Base-by-base conservation (phyloP, 2,329 filamentous ascomycete genomes). In the Geosmithia putterillii region DNA sequence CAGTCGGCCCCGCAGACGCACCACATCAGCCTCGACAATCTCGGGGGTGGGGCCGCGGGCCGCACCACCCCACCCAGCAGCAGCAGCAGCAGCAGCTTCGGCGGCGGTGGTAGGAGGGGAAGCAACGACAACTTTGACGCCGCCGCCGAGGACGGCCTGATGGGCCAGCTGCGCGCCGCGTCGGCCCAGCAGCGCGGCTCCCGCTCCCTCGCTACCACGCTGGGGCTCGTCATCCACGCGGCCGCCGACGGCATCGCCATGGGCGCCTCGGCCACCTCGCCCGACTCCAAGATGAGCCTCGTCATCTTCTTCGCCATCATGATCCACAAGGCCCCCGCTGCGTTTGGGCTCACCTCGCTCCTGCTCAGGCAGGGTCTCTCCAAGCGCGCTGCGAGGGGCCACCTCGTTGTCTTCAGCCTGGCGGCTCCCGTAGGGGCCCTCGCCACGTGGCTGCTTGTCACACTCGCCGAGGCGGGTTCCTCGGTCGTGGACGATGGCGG, bases 221-320 rank as follows among this genome's bases (percentile, higher is more conserved):
- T 86, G 1, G 92, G 92, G 0, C 70, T 98, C n/a, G 85, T 96
- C 5, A 96, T 98, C 45, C 92, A 98, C 59, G 87, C 92, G 0
- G 85, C 86, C 2, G 90, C 92, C 2, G 92, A 98, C 56, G 92
- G 92, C 15, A 95, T 98, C 48, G 92, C 92, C 2, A 81, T 98
- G 64, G 92, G 92, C 19, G 92, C 92, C 20, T 95, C 89, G 1
- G 86, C 83, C 3, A 82, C 85, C 4, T 76, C 80, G 3, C 70
- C 78, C 2, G 81, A 86, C 52, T 78, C 78, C 48, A 82, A 83
- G 45, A 67, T 98, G 10, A 87, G 86, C 32, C 79, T 96, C 47
- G 86, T 98, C 52, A 87, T 98, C 35, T 98, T 98, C 60, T 64
- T 95, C 36, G 92, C 92, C 10, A 92, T 98, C 52, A 94, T 98